These are phyloP conservation scores for Scheffersomyces cryptocercus DNA, from an alignment of 1,139 yeast genomes.

Conservation along the genomic window DNA sequence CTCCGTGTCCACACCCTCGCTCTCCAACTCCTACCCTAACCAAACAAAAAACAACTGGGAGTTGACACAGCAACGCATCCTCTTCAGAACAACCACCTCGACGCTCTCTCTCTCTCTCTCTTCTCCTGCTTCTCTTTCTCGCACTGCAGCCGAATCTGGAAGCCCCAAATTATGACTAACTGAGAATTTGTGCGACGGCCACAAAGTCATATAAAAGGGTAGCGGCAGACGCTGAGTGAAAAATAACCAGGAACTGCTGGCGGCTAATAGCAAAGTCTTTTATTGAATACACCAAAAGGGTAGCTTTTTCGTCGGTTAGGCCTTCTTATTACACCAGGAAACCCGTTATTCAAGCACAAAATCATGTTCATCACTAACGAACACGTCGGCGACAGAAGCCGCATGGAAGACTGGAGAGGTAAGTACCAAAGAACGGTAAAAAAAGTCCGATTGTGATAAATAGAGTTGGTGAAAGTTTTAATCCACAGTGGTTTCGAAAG, in stretches of 20 bases:
- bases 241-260: not conserved
- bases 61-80: too few relatives aligned
- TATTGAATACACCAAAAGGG: not conserved
- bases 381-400: conserved; percentile 76
- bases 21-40: too few relatives aligned
- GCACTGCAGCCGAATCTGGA: too few relatives aligned
- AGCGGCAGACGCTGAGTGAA: not conserved
- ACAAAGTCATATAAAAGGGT: conserved; percentile 4
- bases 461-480: too few relatives aligned
- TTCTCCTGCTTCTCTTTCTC: too few relatives aligned
- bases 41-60: too few relatives aligned
- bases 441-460: not conserved
- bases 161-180: too few relatives aligned
- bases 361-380: conserved; percentile 82
- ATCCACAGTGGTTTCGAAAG: not conserved
- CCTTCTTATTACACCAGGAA: not conserved
- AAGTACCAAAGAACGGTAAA: conserved; percentile 25
- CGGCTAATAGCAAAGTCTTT: not conserved
- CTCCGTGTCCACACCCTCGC: too few relatives aligned
- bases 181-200: conserved; percentile 1
- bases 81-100: too few relatives aligned
- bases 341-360: not conserved
- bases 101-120: too few relatives aligned
- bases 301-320: not conserved
- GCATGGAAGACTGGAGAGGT: conserved; percentile 91